Percentiles rank a stretch among this genome's conserved stretches.
Evolutionary conservation across 108 stramenopile genomes (phyloP).

Genomic region (Asterionellopsis glacialis): DNA sequence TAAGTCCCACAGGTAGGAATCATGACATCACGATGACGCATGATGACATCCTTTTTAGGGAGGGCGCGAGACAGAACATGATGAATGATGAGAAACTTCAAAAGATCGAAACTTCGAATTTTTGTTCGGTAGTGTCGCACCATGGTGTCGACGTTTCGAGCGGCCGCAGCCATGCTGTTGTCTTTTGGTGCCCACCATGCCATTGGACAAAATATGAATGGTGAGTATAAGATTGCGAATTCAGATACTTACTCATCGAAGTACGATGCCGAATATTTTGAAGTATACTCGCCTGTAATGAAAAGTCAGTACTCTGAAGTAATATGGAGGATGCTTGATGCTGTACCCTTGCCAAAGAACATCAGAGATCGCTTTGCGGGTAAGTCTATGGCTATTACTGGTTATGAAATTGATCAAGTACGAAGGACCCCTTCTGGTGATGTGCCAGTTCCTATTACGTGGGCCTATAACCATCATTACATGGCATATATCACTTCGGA

Average conservation of each 20-base stretch:
- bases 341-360: slow-evolving; percentile 21
- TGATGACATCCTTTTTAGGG: too few relatives aligned
- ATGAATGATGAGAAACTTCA: too few relatives aligned
- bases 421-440: slow-evolving; percentile 12
- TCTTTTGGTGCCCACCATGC: too few relatives aligned
- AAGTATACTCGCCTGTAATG: slow-evolving; percentile 29
- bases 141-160: too few relatives aligned
- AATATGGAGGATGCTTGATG: slow-evolving; percentile 29
- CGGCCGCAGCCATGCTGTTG: too few relatives aligned
- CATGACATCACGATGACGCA: too few relatives aligned
- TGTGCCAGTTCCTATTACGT: slow-evolving; percentile 36
- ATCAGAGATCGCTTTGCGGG: slow-evolving; percentile 22
- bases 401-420: slow-evolving; percentile 43
- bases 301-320: slow-evolving; percentile 24
- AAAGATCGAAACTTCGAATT: too few relatives aligned
- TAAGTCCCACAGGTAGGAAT: too few relatives aligned
- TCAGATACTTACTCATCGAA: slow-evolving; percentile 1
- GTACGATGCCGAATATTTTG: slow-evolving; percentile 18
- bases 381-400: slow-evolving; percentile 28
- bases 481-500: slow-evolving; percentile 1
- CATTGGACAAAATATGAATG: slow-evolving; percentile 13
- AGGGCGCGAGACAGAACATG: too few relatives aligned
- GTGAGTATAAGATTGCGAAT: slow-evolving; percentile 11
- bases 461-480: slow-evolving; percentile 50
- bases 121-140: too few relatives aligned